Evolutionary conservation across 805 yeast species (phyloP).

Genomic region (Yarrowia deformans): DNA sequence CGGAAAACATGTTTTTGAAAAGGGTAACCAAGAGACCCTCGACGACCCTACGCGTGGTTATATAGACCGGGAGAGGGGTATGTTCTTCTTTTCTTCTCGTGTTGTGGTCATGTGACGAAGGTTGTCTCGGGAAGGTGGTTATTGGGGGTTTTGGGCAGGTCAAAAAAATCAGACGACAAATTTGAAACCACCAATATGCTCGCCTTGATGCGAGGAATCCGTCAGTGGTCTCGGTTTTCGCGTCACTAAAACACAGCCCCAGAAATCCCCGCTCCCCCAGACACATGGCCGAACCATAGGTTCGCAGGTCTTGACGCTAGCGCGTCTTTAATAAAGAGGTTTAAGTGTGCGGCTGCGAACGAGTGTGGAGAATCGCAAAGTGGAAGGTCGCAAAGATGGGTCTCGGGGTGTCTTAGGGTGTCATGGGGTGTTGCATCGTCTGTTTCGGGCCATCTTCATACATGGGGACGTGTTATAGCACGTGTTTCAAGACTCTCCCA

Average conservation of each 20-base stretch:
- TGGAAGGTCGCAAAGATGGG: not conserved
- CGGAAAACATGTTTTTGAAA: not conserved
- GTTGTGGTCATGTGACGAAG: constrained; percentile 11
- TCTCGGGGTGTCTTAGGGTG: too few relatives aligned
- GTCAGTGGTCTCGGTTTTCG: too few relatives aligned
- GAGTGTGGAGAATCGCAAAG: constrained; percentile 1
- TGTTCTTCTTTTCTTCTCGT: not conserved
- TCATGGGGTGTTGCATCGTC: too few relatives aligned
- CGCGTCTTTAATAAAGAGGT: constrained; percentile 7
- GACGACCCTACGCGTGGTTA: not conserved
- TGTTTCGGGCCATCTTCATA: too few relatives aligned
- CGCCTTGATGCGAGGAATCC: too few relatives aligned
- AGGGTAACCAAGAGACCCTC: not conserved
- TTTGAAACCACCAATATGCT: not conserved
- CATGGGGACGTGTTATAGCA: too few relatives aligned
- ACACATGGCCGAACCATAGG: constrained; percentile 12
- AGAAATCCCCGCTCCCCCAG: not conserved
- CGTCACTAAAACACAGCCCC: too few relatives aligned
- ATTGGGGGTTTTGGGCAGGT: too few relatives aligned
- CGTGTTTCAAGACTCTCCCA: too few relatives aligned
- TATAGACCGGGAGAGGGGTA: constrained; percentile 23
- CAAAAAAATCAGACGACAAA: not conserved
- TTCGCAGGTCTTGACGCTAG: not conserved
- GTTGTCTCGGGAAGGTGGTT: not conserved
- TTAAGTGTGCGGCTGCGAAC: not conserved